Percentiles rank a stretch among this genome's conserved stretches.
These are phyloP conservation scores for Fusarium heterosporum DNA, from an alignment of 2,329 filamentous ascomycete genomes.

Conservation along the genomic window DNA sequence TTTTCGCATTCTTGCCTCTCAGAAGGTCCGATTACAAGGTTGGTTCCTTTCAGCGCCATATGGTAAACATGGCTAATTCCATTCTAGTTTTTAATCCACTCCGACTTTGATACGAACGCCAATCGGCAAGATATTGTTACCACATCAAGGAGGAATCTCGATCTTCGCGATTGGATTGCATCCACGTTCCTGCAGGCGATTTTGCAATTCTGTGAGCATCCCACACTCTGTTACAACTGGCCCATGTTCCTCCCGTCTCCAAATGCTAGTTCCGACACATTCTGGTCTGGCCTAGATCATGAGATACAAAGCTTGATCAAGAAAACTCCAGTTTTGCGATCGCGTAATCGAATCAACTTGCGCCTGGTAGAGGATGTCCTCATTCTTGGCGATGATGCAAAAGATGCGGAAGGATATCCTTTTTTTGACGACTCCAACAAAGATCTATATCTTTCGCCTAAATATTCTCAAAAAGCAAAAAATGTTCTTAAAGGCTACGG, in stretches of 20 bases:
- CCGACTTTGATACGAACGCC: constrained; percentile 27
- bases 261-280: neutral
- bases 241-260: constrained; percentile 24
- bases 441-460: constrained; percentile 23
- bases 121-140: constrained; percentile 23
- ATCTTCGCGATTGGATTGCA: neutral
- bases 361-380: neutral
- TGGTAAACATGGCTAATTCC: too few relatives aligned
- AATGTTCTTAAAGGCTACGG: constrained; percentile 9
- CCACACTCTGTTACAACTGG: constrained; percentile 31
- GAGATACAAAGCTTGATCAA: neutral
- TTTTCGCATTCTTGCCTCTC: neutral
- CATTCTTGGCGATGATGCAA: neutral
- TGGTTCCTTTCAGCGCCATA: neutral
- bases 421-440: constrained; percentile 14
- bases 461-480: neutral
- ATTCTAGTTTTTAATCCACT: constrained; percentile 35
- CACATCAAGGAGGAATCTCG: constrained; percentile 20
- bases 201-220: constrained; percentile 8
- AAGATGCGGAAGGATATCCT: constrained; percentile 1
- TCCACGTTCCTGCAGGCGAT: neutral
- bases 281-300: constrained; percentile 17
- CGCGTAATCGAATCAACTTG: neutral
- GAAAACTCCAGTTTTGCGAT: neutral
- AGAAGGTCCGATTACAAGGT: neutral